phyloP scores from a whole-genome alignment of 345 rosid species.

The Dovyalis caffra region DNA sequence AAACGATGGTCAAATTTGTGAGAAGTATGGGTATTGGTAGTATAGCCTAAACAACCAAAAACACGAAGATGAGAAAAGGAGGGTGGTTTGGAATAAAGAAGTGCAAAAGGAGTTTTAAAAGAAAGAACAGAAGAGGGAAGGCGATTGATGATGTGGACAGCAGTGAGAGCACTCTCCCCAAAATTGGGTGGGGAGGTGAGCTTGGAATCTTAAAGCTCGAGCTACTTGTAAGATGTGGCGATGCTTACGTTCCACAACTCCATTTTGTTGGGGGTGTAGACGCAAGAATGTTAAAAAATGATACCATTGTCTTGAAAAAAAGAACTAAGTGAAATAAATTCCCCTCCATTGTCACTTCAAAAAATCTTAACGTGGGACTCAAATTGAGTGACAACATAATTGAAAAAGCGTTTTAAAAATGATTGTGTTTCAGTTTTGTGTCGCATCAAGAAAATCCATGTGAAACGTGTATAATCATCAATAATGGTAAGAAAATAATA shows the following conservation, averaged over 20 bases:
- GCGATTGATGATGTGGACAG: too few species aligned
- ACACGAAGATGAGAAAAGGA: too few species aligned
- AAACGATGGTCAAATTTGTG: background rate
- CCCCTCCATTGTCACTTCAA: background rate
- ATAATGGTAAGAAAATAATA: background rate
- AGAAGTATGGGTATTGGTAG: background rate
- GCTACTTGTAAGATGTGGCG: background rate
- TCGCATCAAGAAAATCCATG: slow-evolving; percentile 1
- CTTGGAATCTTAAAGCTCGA: background rate
- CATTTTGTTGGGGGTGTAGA: background rate
- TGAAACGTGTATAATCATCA: too few species aligned
- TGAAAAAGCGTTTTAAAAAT: background rate
- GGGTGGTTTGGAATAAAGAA: too few species aligned
- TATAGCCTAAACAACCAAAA: too few species aligned
- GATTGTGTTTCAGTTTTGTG: background rate
- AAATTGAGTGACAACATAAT: background rate
- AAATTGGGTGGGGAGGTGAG: background rate
- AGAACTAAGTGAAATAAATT: background rate
- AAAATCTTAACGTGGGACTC: background rate
- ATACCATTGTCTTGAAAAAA: background rate
- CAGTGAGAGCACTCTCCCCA: too few species aligned
- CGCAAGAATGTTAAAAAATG: background rate
- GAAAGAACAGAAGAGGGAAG: too few species aligned
- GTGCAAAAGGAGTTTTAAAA: too few species aligned
- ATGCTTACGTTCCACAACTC: background rate